Evolutionary conservation across 257 asterid genomes (phyloP).

Genomic region (Solanum sejunctum): DNA sequence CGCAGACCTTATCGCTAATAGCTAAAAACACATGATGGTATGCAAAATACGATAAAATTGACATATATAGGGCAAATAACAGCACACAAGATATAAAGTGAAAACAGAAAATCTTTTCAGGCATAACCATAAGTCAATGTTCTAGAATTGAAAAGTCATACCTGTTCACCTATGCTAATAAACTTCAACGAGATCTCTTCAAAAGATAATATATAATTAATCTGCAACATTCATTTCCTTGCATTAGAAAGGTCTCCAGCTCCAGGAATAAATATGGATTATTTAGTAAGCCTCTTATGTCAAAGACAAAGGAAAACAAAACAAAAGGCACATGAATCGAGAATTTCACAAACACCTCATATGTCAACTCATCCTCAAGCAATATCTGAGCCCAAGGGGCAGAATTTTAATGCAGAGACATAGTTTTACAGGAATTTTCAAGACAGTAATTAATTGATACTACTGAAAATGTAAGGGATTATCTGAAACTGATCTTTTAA

Average conservation of each 20-base stretch:
- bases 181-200: constrained; percentile 94
- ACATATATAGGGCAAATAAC: too few relatives aligned
- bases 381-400: neutral
- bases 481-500: neutral
- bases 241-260: constrained; percentile 13
- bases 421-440: neutral
- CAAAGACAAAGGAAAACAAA: neutral
- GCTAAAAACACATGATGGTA: too few relatives aligned
- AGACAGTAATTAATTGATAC: neutral
- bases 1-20: too few relatives aligned
- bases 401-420: neutral
- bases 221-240: constrained; percentile 48
- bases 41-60: too few relatives aligned
- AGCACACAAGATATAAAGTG: neutral
- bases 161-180: constrained; percentile 96
- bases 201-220: constrained; percentile 75
- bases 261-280: neutral
- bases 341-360: neutral
- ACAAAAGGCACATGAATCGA: neutral
- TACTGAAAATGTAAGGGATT: neutral
- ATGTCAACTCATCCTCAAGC: neutral
- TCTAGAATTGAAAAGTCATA: constrained; percentile 13
- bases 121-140: neutral
- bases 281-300: neutral
- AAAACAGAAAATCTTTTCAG: neutral